Conservation (phyloP, 495 filamentous ascomycete genomes). For the Astrothelium subdiscretum region DNA sequence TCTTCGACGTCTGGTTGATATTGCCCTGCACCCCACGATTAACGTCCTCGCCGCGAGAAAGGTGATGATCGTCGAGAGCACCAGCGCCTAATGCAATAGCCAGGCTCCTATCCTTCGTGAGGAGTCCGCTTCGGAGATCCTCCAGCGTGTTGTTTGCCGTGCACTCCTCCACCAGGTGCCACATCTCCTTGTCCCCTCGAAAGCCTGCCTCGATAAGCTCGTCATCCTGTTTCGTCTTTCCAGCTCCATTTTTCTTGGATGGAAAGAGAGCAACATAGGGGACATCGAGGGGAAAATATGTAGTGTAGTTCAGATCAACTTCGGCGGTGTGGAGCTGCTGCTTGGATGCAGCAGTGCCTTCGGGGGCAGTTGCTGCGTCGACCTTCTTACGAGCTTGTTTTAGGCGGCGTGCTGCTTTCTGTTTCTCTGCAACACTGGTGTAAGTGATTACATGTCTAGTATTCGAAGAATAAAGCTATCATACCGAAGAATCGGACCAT, state of each 20-base stretch:
- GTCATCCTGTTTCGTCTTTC: conserved; percentile 16
- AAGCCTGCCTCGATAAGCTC: conserved; percentile 11
- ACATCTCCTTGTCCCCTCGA: conserved; percentile 47
- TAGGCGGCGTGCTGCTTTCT: conserved; percentile 54
- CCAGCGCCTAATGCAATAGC: too few relatives aligned
- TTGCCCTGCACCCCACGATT: too few relatives aligned
- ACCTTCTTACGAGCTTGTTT: conserved; percentile 24
- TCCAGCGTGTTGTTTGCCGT: conserved; percentile 53
- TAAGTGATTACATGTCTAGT: neutral
- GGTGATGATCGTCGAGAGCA: too few relatives aligned
- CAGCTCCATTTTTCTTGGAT: conserved; percentile 23
- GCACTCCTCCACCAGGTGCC: conserved; percentile 55
- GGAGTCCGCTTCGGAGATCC: conserved; percentile 35
- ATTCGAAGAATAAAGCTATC: conserved; percentile 11
- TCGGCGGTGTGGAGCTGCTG: conserved; percentile 32
- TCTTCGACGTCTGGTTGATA: too few relatives aligned
- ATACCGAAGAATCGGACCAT: conserved; percentile 85
- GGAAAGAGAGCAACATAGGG: conserved; percentile 72
- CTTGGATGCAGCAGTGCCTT: neutral
- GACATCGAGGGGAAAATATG: conserved; percentile 67
- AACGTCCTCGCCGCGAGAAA: too few relatives aligned
- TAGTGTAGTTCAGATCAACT: conserved; percentile 73
- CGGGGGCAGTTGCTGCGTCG: neutral
- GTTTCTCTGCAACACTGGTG: conserved; percentile 47
- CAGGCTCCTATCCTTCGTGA: conserved; percentile 21